Percentiles rank a stretch among this genome's conserved stretches.
These are phyloP conservation scores for Curvularia hawaiiensis DNA, from an alignment of 2,329 filamentous ascomycete species.

Conservation along the genomic window DNA sequence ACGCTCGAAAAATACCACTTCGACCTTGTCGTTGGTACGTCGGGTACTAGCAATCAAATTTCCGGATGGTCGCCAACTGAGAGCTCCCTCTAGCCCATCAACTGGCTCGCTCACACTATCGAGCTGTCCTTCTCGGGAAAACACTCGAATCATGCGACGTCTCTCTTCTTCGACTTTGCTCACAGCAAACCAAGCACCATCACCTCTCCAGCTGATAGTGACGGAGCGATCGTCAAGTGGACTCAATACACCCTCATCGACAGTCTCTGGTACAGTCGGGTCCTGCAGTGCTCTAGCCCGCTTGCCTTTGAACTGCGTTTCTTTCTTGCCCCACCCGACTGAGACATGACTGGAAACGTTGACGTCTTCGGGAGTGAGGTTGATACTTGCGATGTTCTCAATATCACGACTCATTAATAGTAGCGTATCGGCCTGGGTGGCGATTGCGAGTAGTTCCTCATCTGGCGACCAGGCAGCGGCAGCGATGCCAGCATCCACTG, in stretches of 20 bases:
- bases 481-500: conserved; percentile 88
- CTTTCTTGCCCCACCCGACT: conserved; percentile 97
- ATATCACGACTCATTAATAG: conserved; percentile 94
- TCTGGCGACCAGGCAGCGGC: conserved; percentile 94
- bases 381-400: conserved; percentile 78
- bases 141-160: conserved; percentile 85
- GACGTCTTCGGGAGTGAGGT: conserved; percentile 76
- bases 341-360: conserved; percentile 92
- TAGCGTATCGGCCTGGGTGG: conserved; percentile 77
- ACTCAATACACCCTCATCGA: conserved; percentile 82
- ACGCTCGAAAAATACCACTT: conserved; percentile 94
- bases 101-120: conserved; percentile 96
- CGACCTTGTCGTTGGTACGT: conserved; percentile 68
- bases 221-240: conserved; percentile 71
- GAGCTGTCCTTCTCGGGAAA: conserved; percentile 84
- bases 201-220: conserved; percentile 89
- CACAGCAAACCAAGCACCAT: conserved; percentile 88
- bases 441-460: conserved; percentile 84
- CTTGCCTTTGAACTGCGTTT: conserved; percentile 96
- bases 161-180: conserved; percentile 73
- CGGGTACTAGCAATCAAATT: conserved; percentile 91
- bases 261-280: conserved; percentile 90
- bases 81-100: conserved; percentile 81
- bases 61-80: conserved; percentile 91
- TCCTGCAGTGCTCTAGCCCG: conserved; percentile 85